These are phyloP conservation scores for Fagus crenata DNA, from an alignment of 306 rosid genomes.

Conservation along the genomic window DNA sequence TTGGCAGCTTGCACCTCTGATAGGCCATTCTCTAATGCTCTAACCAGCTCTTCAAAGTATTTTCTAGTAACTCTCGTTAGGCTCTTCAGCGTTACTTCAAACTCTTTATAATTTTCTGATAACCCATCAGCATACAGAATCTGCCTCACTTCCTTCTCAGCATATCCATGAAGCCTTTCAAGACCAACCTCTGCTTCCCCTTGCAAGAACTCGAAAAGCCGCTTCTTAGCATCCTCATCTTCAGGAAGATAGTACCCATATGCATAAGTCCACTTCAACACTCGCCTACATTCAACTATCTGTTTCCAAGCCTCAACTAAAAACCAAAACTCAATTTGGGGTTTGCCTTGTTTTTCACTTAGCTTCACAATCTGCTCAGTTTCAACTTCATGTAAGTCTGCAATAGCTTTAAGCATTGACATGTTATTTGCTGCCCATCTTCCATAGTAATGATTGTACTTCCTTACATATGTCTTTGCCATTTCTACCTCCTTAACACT, in stretches of 20 bases:
- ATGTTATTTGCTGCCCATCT: slow-evolving; percentile 43
- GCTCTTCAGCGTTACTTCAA: background rate
- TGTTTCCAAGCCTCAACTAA: slow-evolving; percentile 47
- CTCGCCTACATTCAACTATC: slow-evolving; percentile 51
- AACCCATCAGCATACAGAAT: slow-evolving; percentile 1
- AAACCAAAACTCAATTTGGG: slow-evolving; percentile 36
- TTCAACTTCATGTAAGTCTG: slow-evolving; percentile 19
- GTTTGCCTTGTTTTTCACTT: slow-evolving; percentile 30
- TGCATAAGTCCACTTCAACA: slow-evolving; percentile 56
- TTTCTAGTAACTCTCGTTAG: slow-evolving; percentile 24
- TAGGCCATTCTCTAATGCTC: slow-evolving; percentile 61
- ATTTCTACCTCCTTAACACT: slow-evolving; percentile 25
- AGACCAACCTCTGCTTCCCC: slow-evolving; percentile 37
- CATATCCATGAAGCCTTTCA: slow-evolving; percentile 37
- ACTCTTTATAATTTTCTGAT: background rate
- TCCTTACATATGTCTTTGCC: slow-evolving; percentile 27
- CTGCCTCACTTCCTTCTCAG: slow-evolving; percentile 19
- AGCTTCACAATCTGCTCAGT: slow-evolving; percentile 31
- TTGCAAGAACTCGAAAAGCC: slow-evolving; percentile 32
- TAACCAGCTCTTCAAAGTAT: slow-evolving; percentile 52
- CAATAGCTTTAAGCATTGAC: slow-evolving; percentile 36
- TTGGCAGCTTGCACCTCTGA: slow-evolving; percentile 38
- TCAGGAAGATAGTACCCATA: slow-evolving; percentile 52
- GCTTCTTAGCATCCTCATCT: slow-evolving; percentile 21
- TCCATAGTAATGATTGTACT: slow-evolving; percentile 42